These are phyloP conservation scores for Mycena maculata DNA, from an alignment of 768 basidiomycete species.

Conservation along the genomic window DNA sequence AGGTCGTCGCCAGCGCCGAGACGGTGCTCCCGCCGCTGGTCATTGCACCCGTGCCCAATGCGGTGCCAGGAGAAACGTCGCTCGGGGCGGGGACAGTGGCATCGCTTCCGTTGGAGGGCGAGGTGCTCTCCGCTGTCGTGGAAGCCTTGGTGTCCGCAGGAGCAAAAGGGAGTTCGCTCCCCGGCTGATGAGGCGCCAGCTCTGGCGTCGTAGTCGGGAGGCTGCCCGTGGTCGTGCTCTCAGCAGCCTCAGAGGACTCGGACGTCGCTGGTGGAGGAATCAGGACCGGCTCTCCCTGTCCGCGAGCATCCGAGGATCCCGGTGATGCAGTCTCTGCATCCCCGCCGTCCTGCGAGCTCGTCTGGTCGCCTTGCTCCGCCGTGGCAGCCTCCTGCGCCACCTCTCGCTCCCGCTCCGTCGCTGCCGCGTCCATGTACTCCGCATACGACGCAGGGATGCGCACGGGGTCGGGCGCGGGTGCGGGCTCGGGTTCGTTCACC, in stretches of 20 bases:
- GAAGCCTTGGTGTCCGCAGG: not conserved
- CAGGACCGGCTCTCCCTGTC: not conserved
- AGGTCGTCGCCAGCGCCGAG: slow-evolving; percentile 33
- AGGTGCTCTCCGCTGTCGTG: not conserved
- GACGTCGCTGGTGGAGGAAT: not conserved
- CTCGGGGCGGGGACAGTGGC: not conserved
- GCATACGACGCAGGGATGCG: slow-evolving; percentile 30
- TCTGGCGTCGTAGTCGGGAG: not conserved
- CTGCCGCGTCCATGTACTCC: slow-evolving; percentile 19
- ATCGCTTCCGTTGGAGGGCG: slow-evolving; percentile 3
- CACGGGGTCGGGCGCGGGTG: slow-evolving; percentile 20
- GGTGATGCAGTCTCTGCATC: not conserved
- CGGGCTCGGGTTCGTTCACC: slow-evolving; percentile 34
- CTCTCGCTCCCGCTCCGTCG: slow-evolving; percentile 8
- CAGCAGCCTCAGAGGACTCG: slow-evolving; percentile 3
- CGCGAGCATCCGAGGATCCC: not conserved
- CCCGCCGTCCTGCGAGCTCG: not conserved
- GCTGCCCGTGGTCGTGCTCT: not conserved
- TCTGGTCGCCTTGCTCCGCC: not conserved
- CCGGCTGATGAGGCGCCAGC: not conserved
- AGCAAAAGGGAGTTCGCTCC: not conserved
- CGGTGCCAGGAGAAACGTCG: not conserved
- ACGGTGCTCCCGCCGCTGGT: slow-evolving; percentile 15
- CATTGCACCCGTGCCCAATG: not conserved
- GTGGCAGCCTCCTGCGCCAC: not conserved